phyloP scores from a whole-genome alignment of 2,329 filamentous ascomycete species.

The Penicillium hesseltinei region DNA sequence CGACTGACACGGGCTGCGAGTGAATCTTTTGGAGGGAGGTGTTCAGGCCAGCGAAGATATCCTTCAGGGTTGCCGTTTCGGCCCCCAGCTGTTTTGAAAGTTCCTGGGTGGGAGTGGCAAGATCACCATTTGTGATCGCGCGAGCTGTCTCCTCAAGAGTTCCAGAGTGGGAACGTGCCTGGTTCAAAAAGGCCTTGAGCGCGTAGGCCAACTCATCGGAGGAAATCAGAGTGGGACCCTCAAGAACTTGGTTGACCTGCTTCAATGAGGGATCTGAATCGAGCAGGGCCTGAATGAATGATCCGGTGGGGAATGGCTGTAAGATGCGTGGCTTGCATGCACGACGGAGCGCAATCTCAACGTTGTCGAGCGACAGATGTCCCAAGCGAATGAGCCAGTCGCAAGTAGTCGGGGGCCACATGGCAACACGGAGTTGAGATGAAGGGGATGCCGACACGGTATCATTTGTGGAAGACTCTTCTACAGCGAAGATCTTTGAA shows the following conservation, averaged over 20 bases:
- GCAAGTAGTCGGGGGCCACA: slow-evolving; percentile 42
- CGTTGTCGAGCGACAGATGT: slow-evolving; percentile 39
- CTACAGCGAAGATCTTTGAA: slow-evolving; percentile 39
- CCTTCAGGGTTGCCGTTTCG: slow-evolving; percentile 26
- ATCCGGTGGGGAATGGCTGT: slow-evolving; percentile 38
- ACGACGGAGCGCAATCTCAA: slow-evolving; percentile 41
- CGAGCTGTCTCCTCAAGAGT: slow-evolving; percentile 35
- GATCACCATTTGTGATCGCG: slow-evolving; percentile 32
- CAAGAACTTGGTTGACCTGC: slow-evolving; percentile 38
- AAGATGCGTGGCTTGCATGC: slow-evolving; percentile 35
- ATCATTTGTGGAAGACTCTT: slow-evolving; percentile 21
- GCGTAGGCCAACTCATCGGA: slow-evolving; percentile 41
- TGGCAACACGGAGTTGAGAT: slow-evolving; percentile 30
- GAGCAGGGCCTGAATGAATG: slow-evolving; percentile 41
- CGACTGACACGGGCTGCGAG: slow-evolving; percentile 29
- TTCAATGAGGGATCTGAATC: slow-evolving; percentile 40
- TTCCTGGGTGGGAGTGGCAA: slow-evolving; percentile 24
- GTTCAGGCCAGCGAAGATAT: slow-evolving; percentile 41
- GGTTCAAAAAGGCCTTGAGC: slow-evolving; percentile 40
- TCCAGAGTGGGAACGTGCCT: slow-evolving; percentile 37
- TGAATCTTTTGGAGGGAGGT: slow-evolving; percentile 39
- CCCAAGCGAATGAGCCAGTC: slow-evolving; percentile 43
- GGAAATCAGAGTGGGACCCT: slow-evolving; percentile 35
- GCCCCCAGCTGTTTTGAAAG: slow-evolving; percentile 19
- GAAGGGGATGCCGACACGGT: slow-evolving; percentile 26